Conservation (phyloP, 345 rosid genomes). For the Hibiscus mutabilis region DNA sequence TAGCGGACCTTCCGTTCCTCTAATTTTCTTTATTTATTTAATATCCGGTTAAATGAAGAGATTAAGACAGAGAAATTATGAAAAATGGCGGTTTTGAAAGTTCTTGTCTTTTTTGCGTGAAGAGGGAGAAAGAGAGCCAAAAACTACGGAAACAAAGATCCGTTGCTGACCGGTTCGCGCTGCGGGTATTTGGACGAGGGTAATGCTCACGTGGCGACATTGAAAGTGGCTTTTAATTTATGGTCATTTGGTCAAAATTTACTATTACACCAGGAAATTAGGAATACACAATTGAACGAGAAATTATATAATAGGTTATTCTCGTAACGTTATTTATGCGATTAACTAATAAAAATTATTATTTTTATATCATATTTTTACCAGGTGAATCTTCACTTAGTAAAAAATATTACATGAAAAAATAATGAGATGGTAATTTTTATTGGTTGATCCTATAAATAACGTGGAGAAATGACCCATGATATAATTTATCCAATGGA, state of each 20-base stretch:
- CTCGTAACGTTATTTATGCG: too few species aligned
- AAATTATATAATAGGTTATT: too few species aligned
- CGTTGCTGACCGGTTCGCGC: conserved; percentile 20
- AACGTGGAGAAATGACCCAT: too few species aligned
- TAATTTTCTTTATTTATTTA: background rate
- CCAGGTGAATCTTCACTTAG: too few species aligned
- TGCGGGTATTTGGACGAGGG: conserved; percentile 10
- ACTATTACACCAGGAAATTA: too few species aligned
- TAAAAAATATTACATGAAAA: too few species aligned
- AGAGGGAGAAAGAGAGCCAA: background rate
- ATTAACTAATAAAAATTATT: too few species aligned
- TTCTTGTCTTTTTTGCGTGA: background rate
- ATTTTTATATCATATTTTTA: too few species aligned
- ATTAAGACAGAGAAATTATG: background rate
- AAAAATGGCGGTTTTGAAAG: background rate
- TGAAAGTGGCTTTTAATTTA: background rate
- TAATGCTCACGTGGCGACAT: background rate
- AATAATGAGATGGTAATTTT: too few species aligned
- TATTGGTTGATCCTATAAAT: too few species aligned
- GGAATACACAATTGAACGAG: too few species aligned
- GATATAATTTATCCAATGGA: too few species aligned
- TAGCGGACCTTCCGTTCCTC: conserved; percentile 13
- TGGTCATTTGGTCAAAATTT: background rate
- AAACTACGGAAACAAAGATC: background rate
- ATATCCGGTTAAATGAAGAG: background rate